Percentiles rank a stretch among this genome's conserved stretches.
These are phyloP conservation scores for Cnidoscolus chayamansa DNA, from an alignment of 441 rosid genomes.

Conservation along the genomic window DNA sequence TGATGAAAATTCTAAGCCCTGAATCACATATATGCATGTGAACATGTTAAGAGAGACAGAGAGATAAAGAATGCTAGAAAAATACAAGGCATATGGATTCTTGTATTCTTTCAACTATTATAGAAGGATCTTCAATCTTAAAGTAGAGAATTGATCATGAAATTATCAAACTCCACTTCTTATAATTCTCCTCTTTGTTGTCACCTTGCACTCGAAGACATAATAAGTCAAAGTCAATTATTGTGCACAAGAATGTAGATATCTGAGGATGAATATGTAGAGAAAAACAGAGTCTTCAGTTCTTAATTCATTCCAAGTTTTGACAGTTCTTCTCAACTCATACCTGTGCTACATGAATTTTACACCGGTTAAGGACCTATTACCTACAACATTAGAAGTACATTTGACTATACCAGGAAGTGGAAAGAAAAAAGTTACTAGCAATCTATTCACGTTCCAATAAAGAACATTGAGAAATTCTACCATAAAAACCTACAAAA, in stretches of 20 bases:
- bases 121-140: neutral
- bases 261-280: neutral
- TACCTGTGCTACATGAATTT: neutral
- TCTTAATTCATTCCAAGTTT: neutral
- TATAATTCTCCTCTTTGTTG: neutral
- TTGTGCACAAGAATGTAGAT: neutral
- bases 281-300: neutral
- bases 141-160: neutral
- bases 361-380: neutral
- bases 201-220: neutral
- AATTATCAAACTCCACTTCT: neutral
- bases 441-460: neutral
- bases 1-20: neutral
- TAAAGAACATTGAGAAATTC: neutral
- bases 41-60: neutral
- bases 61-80: neutral
- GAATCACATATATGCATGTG: neutral
- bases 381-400: neutral
- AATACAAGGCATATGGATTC: neutral
- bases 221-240: neutral
- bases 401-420: neutral
- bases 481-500: neutral
- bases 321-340: neutral
- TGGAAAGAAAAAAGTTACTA: neutral
- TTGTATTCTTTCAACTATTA: neutral